phyloP scores from a whole-genome alignment of 768 basidiomycete species.

The Dacryopinax spathularia region DNA sequence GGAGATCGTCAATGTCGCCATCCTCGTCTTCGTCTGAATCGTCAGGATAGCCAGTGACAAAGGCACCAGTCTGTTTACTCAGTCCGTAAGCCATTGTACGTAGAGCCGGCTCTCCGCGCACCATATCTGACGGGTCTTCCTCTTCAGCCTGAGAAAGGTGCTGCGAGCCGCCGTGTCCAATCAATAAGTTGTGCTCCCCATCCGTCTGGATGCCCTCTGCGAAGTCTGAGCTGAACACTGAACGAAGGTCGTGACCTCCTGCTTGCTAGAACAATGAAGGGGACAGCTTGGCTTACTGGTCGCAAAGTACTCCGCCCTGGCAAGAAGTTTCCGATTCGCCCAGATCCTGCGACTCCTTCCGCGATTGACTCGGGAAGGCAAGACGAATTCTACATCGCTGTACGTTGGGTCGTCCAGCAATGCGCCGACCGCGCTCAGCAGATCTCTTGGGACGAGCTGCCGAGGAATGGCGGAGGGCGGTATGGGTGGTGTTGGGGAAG shows the following conservation, averaged over 20 bases:
- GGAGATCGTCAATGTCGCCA: slow-evolving; percentile 5
- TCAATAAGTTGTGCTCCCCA: neutral
- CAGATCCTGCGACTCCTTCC: slow-evolving; percentile 35
- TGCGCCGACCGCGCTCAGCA: slow-evolving; percentile 56
- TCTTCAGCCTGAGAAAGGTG: neutral
- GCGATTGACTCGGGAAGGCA: slow-evolving; percentile 36
- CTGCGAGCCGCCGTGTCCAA: neutral
- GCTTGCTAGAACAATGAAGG: neutral
- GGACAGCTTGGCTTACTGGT: slow-evolving; percentile 35
- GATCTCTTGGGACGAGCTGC: slow-evolving; percentile 48
- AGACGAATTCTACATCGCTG: slow-evolving; percentile 69
- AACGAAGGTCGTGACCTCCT: neutral
- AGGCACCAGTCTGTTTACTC: neutral
- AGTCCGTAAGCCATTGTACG: neutral
- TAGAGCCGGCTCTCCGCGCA: neutral
- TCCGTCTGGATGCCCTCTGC: slow-evolving; percentile 31
- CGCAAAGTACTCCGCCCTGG: slow-evolving; percentile 63
- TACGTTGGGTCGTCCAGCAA: slow-evolving; percentile 70
- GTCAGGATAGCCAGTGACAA: slow-evolving; percentile 10
- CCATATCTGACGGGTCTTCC: neutral
- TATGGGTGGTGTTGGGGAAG: slow-evolving; percentile 41
- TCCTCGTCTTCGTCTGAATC: slow-evolving; percentile 16
- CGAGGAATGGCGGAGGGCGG: slow-evolving; percentile 32
- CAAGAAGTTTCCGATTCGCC: slow-evolving; percentile 52
- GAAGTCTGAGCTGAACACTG: slow-evolving; percentile 65